Conservation (phyloP, 208 protist species). For the Crithidia expoeki region DNA sequence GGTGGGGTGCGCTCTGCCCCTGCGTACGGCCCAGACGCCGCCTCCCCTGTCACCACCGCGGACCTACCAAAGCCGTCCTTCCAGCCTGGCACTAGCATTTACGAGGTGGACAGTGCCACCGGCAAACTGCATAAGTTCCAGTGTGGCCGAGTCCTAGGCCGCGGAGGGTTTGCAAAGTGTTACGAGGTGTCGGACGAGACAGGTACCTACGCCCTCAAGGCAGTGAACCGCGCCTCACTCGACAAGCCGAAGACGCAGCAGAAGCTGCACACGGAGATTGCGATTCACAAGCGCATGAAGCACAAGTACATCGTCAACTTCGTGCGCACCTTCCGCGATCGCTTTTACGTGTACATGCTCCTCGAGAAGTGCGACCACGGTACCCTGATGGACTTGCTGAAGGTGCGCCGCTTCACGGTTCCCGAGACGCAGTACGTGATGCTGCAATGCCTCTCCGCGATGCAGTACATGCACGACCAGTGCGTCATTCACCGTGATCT, state of each 20-base stretch:
- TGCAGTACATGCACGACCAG: constrained; percentile 95
- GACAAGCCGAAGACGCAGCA: constrained; percentile 93
- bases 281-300: constrained; percentile 95
- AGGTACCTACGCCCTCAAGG: constrained; percentile 94
- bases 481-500: constrained; percentile 97
- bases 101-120: constrained; percentile 50
- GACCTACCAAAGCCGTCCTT: constrained; percentile 53
- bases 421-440: constrained; percentile 95
- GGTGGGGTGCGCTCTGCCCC: constrained; percentile 20
- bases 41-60: constrained; percentile 17
- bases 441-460: constrained; percentile 92
- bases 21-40: constrained; percentile 7
- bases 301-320: constrained; percentile 98
- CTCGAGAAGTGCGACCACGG: constrained; percentile 97
- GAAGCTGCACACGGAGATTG: constrained; percentile 98
- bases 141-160: constrained; percentile 68
- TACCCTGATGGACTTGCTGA: constrained; percentile 97
- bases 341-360: constrained; percentile 97
- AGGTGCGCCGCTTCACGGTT: constrained; percentile 91
- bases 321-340: constrained; percentile 96
- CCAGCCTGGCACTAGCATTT: constrained; percentile 49
- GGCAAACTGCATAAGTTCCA: constrained; percentile 58
- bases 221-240: constrained; percentile 92
- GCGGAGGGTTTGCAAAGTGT: constrained; percentile 98
- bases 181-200: constrained; percentile 92